Evolutionary conservation across 345 rosid species (phyloP), one percentile per base, ranked within the genome.

Genomic region (Euphorbia peplus): DNA sequence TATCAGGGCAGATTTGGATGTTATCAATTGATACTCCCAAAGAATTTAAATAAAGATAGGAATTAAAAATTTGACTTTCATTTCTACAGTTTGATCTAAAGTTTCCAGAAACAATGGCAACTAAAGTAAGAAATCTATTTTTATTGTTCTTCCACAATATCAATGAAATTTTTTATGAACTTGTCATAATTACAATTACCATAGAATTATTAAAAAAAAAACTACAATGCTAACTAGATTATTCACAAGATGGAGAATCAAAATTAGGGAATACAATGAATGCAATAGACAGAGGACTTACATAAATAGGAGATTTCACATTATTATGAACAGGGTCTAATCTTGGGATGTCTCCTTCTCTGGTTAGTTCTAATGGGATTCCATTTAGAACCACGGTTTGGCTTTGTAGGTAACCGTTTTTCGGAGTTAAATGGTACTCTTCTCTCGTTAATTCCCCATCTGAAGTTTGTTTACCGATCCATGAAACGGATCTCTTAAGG

Each of bases 361-460:
- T 71, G 0, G 87, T 78, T 10, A 81, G 86, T 79, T 79, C 68
- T 51, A 95, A 48, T 3, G 95, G 96, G 55, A 80, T 69, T 61
- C 96, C 97, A 24, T 95, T 95, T 28, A 95, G 84, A 59, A 91
- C 42, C 91, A 88, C 81, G 35, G 87, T 87, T 72, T 76, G 81
- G 82, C 97, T 91, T 50, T 42, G 76, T 28, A 95, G 73, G 63
- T 80, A 53, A n/a, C 92, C 84, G 12, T 87, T 81, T 76, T 86
- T 81, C 0, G 99, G 89, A 64, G 91, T 89, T 56, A 95, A 80
- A 78, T 91, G 95, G 75, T 95, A 95, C 77, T 95, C 99, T 77
- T 95, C 97, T 78, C 97, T 80, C 63, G 69, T 67, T 42, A 83
- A 37, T 41, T 68, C 50, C 35, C 70, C 82, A 29, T 80, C 83